phyloP scores from a whole-genome alignment of 2,329 filamentous ascomycete genomes.

The Penicillium sp. region DNA sequence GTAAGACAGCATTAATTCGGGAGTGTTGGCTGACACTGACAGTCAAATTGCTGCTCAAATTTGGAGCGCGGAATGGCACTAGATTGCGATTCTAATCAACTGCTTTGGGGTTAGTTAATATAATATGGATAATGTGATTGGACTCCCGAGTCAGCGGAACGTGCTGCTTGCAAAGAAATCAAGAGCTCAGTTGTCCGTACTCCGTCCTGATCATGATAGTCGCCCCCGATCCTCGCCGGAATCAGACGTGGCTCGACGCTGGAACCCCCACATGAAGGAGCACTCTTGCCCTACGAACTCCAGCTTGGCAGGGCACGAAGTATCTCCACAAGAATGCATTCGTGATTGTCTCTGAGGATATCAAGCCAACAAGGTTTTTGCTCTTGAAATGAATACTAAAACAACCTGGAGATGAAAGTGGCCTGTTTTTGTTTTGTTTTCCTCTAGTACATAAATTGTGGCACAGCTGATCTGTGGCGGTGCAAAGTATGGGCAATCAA shows the following conservation, averaged over 20 bases:
- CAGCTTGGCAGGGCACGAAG: slow-evolving; percentile 6
- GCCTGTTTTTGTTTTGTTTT: not conserved
- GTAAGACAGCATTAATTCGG: not conserved
- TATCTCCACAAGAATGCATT: not conserved
- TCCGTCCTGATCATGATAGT: not conserved
- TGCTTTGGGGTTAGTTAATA: not conserved
- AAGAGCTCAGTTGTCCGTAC: not conserved
- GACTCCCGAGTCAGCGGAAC: not conserved
- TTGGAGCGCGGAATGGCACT: not conserved
- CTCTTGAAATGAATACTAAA: not conserved
- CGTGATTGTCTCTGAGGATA: not conserved
- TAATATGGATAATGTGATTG: not conserved
- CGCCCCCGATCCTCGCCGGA: not conserved
- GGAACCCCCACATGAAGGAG: not conserved
- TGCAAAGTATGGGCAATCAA: slow-evolving; percentile 15
- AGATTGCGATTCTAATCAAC: not conserved
- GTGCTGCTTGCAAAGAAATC: not conserved
- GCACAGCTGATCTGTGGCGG: slow-evolving; percentile 20
- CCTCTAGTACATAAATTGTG: slow-evolving; percentile 4
- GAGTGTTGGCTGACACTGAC: not conserved
- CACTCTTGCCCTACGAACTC: not conserved
- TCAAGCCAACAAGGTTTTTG: not conserved
- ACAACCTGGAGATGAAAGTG: not conserved
- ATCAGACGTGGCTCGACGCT: not conserved
- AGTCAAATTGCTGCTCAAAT: not conserved